Conservation (phyloP, 1,139 yeast genomes). For the Yamadazyma diddensiae region DNA sequence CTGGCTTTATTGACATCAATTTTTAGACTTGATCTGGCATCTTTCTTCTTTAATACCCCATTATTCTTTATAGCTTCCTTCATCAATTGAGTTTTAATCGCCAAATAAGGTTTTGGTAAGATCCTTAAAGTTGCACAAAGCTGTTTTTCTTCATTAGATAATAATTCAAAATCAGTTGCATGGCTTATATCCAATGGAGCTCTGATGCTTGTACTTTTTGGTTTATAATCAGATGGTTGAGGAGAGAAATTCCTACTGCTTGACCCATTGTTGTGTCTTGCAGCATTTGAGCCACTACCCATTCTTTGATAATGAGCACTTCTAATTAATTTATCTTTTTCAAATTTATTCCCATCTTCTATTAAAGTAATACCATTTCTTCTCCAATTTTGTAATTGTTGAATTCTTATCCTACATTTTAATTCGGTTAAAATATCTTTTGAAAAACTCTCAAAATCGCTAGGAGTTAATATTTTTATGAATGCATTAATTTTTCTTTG, state of each 20-base stretch:
- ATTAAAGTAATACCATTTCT: conserved; percentile 80
- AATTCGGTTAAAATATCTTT: conserved; percentile 75
- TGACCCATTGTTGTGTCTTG: conserved; percentile 21
- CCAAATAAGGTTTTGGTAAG: conserved; percentile 89
- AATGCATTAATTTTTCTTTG: conserved; percentile 72
- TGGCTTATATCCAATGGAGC: conserved; percentile 74
- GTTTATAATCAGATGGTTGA: conserved; percentile 41
- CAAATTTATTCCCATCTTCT: conserved; percentile 83
- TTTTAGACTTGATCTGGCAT: conserved; percentile 77
- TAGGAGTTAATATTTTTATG: conserved; percentile 75
- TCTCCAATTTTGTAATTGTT: conserved; percentile 92
- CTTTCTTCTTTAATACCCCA: conserved; percentile 77
- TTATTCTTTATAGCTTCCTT: conserved; percentile 84
- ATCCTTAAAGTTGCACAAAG: conserved; percentile 82
- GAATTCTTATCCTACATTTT: conserved; percentile 74
- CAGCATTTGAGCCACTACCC: conserved; percentile 43
- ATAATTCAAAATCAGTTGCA: conserved; percentile 76
- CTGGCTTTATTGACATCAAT: conserved; percentile 86
- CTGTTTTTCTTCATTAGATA: conserved; percentile 82
- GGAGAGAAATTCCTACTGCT: conserved; percentile 27
- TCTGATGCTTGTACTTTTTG: conserved; percentile 35
- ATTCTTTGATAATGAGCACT: conserved; percentile 59
- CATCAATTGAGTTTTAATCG: conserved; percentile 88
- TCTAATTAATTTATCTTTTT: conserved; percentile 75
- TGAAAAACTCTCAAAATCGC: conserved; percentile 73